These are phyloP conservation scores for Diaporthe sp. DNA, from an alignment of 2,329 filamentous ascomycete species.

Conservation along the genomic window DNA sequence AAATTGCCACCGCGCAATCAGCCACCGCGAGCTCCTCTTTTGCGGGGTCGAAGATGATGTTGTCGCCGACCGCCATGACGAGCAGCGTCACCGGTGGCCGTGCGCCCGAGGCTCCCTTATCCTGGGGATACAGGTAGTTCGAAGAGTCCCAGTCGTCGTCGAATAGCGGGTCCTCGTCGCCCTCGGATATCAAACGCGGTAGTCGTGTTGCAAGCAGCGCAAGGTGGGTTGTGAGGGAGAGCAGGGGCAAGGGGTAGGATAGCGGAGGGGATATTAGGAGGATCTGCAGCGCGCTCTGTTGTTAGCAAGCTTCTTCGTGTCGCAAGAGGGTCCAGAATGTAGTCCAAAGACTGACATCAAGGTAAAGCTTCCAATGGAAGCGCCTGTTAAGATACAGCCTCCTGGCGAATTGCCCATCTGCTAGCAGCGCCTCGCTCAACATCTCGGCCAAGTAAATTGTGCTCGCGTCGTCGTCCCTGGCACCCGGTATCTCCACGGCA, in stretches of 20 bases:
- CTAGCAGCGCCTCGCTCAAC: conserved; percentile 87
- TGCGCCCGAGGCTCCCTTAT: conserved; percentile 48
- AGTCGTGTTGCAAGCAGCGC: conserved; percentile 90
- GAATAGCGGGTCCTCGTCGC: conserved; percentile 96
- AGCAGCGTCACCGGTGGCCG: conserved; percentile 91
- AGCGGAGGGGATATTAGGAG: conserved; percentile 92
- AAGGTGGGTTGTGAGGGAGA: conserved; percentile 93
- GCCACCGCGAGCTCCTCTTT: conserved; percentile 94
- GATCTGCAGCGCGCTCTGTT: conserved; percentile 68
- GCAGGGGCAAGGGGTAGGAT: conserved; percentile 91
- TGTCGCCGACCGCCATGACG: conserved; percentile 86
- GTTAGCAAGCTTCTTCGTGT: conserved; percentile 31
- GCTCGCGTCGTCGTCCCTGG: conserved; percentile 89
- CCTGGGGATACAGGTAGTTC: conserved; percentile 78
- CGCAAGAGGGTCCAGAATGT: background rate
- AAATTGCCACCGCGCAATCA: conserved; percentile 88
- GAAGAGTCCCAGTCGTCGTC: conserved; percentile 97
- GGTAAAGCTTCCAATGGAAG: conserved; percentile 96
- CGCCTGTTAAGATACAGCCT: conserved; percentile 88
- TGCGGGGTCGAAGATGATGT: conserved; percentile 93
- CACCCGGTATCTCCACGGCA: conserved; percentile 90
- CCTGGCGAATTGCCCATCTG: conserved; percentile 76
- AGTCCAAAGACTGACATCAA: conserved; percentile 77
- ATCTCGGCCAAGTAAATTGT: conserved; percentile 90
- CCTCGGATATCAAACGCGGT: conserved; percentile 86